Percentiles rank a stretch among this genome's conserved stretches.
Evolutionary conservation across 164 flowering plant genomes (phyloP).

Genomic region (Aristolochia contorta): DNA sequence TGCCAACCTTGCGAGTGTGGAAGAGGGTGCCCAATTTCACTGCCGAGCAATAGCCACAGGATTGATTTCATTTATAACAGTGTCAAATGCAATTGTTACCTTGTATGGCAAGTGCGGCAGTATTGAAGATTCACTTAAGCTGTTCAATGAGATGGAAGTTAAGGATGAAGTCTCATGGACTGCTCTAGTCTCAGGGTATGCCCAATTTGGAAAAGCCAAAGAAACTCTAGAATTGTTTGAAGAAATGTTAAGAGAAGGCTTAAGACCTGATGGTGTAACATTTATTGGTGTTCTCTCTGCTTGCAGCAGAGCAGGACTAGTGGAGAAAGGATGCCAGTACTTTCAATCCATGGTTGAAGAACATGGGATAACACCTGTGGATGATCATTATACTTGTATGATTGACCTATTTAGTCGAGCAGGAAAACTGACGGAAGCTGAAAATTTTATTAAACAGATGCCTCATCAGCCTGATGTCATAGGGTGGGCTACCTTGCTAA

Average conservation of each 20-base stretch:
- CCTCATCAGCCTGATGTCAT: conserved; percentile 64
- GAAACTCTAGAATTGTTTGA: conserved; percentile 64
- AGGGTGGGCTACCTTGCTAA: conserved; percentile 72
- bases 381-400: conserved; percentile 85
- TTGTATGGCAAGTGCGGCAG: conserved; percentile 81
- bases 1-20: conserved; percentile 75
- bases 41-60: conserved; percentile 53
- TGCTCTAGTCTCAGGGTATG: conserved; percentile 67
- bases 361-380: conserved; percentile 41
- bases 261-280: conserved; percentile 77
- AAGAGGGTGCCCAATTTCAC: conserved; percentile 88
- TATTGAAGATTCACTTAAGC: conserved; percentile 37
- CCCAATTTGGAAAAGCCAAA: conserved; percentile 76
- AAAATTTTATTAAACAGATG: conserved; percentile 53
- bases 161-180: conserved; percentile 91
- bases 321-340: conserved; percentile 51
- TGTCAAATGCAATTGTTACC: conserved; percentile 77
- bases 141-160: conserved; percentile 55
- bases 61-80: conserved; percentile 43
- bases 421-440: conserved; percentile 77
- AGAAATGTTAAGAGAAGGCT: conserved; percentile 47
- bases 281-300: conserved; percentile 81
- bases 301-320: conserved; percentile 84
- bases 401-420: conserved; percentile 75
- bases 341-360: conserved; percentile 55